Conservation (phyloP, 331 rosid genomes). For the Prunus yedoensis region DNA sequence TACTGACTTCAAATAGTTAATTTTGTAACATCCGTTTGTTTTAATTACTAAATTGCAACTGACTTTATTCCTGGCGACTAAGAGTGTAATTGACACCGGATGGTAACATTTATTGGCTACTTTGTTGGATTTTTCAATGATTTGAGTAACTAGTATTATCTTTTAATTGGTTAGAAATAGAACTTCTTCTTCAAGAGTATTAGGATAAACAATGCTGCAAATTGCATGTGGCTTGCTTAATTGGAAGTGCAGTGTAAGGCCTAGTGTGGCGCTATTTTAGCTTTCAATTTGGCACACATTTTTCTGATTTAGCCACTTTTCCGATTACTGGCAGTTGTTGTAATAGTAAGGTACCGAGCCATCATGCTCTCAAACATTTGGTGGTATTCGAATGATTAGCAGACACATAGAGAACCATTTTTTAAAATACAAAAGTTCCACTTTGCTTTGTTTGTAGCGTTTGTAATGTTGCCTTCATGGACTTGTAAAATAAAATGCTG, state of each 20-base stretch:
- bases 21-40: no score
- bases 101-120: not conserved
- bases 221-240: not conserved
- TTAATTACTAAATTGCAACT: no score
- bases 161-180: not conserved
- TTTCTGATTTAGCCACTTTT: not conserved
- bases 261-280: not conserved
- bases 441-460: not conserved
- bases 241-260: not conserved
- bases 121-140: not conserved
- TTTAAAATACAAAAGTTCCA: no score
- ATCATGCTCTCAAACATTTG: no score
- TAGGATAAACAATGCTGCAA: no score
- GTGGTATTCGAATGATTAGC: no score
- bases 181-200: not conserved
- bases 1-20: not conserved
- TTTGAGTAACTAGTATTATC: not conserved
- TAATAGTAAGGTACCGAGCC: not conserved
- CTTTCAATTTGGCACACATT: not conserved
- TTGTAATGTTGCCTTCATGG: not conserved
- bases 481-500: not conserved
- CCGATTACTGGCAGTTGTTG: not conserved
- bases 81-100: not conserved
- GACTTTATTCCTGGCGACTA: not conserved
- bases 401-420: no score